Percentiles rank a stretch among this genome's conserved stretches.
Conservation (phyloP, 1,284 basidiomycete species). For the Cryptococcus sp. region DNA sequence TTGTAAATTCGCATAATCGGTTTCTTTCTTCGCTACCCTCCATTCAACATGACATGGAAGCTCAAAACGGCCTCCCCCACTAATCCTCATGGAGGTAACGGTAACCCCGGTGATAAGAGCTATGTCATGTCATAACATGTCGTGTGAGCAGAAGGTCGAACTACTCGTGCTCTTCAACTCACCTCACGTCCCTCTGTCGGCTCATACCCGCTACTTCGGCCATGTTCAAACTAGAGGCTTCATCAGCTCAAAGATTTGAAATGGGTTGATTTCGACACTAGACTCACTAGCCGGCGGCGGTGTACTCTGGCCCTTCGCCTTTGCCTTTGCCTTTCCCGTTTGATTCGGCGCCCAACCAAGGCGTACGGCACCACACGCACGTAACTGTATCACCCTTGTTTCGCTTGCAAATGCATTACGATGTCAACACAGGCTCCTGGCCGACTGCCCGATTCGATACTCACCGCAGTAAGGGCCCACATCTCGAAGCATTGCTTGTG, state of each 20-base stretch:
- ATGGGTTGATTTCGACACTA: background rate
- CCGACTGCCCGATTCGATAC: conserved; percentile 1
- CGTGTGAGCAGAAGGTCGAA: background rate
- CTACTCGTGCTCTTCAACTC: conserved; percentile 2
- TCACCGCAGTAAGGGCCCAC: conserved; percentile 34
- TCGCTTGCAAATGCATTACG: conserved; percentile 1
- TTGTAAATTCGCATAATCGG: too few species aligned
- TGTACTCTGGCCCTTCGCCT: conserved; percentile 15
- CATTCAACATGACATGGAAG: too few species aligned
- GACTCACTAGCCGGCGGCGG: conserved; percentile 26
- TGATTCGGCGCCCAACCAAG: conserved; percentile 19
- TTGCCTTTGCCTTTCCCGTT: conserved; percentile 7
- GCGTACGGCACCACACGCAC: conserved; percentile 42
- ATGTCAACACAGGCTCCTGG: too few species aligned
- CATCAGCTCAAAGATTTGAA: background rate
- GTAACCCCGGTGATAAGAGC: conserved; percentile 44
- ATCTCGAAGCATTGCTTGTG: conserved; percentile 39
- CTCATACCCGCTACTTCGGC: conserved; percentile 35
- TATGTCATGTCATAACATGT: conserved; percentile 53
- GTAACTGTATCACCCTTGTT: conserved; percentile 26
- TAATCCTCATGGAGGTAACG: background rate
- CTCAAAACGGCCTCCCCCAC: too few species aligned
- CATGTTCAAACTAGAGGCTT: conserved; percentile 34
- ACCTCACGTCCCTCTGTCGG: conserved; percentile 34
- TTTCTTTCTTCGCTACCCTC: too few species aligned